phyloP scores from a whole-genome alignment of 495 filamentous ascomycete species.

The Corynascus novoguineensis region DNA sequence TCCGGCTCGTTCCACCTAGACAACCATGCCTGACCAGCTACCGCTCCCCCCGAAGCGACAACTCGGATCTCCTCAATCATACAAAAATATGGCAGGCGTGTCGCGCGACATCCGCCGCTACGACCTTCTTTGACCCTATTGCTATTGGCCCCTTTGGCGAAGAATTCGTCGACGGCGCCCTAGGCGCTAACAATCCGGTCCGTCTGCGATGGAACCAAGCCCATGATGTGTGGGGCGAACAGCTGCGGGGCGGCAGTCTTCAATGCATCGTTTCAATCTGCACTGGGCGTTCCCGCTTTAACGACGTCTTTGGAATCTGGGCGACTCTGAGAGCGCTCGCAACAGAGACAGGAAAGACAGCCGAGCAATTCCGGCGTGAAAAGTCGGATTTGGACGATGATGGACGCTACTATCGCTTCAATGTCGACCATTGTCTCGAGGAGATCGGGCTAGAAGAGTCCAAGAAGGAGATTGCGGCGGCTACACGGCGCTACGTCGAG shows the following conservation, averaged over 20 bases:
- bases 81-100: conserved; percentile 46
- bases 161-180: conserved; percentile 40
- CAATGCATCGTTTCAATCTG: conserved; percentile 46
- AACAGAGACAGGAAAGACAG: conserved; percentile 40
- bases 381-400: conserved; percentile 34
- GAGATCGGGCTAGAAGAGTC: conserved; percentile 39
- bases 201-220: conserved; percentile 41
- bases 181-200: conserved; percentile 45
- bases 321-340: conserved; percentile 29
- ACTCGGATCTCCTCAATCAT: conserved; percentile 34
- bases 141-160: conserved; percentile 31
- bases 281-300: conserved; percentile 36
- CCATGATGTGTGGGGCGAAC: conserved; percentile 33
- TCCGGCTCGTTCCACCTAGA: too few species aligned
- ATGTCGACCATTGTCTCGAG: conserved; percentile 41
- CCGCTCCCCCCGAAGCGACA: conserved; percentile 32
- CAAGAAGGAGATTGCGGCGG: conserved; percentile 36
- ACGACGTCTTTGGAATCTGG: conserved; percentile 29
- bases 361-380: conserved; percentile 35
- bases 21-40: conserved; percentile 48
- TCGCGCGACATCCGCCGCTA: conserved; percentile 41
- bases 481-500: conserved; percentile 38
- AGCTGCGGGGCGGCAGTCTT: conserved; percentile 33
- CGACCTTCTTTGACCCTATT: conserved; percentile 46
- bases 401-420: conserved; percentile 42